Base-by-base conservation (phyloP, 2,329 filamentous ascomycete genomes). In the Aspergillus ruber region DNA sequence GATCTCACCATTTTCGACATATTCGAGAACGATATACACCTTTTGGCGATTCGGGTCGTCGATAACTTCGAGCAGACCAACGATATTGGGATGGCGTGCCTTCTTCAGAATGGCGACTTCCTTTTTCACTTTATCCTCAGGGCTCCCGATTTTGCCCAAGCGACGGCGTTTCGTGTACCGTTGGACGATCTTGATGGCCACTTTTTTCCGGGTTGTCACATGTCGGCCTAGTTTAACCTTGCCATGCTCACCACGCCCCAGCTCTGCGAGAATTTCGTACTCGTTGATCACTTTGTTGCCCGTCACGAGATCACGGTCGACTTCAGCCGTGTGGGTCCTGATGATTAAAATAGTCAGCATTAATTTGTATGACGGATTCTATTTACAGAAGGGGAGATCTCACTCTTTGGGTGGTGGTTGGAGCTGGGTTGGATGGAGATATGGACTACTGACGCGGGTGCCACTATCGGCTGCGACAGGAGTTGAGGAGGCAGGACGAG, bases 101-200 rank as follows among this genome's bases (percentile, higher is more conserved):
- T 98, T 98, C 70, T 98, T 98, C 60, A 98, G 76, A 49, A 98
- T 97, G 63, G 93, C 93, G 54, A 98, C 95, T 72, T 98, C 93
- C 65, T 87, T 86, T 73, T 95, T 96, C 47, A 91, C 85, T 63
- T 87, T 87, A 55, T 78, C 75, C 61, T 85, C 82, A 15, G 83
- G 80, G 50, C 82, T 81, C n/a, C 79, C 81, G 35, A 82, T 70
- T 59, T 81, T 82, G 45, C 93, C 93, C n/a, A 98, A 78, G 21
- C 91, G 86, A 47, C 90, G 84, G 59, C 88, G 89, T 73, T 95
- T 96, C 45, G 91, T 95, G 65, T 93, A 95, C 33, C 93, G 84
- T 49, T 95, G 89, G 42, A 98, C 95, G 60, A 98, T 98, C 74
- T 98, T 98, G 78, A 98, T 96, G 48, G 93, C 93, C 3, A 98